Conservation (phyloP, 352 stramenopile genomes). For the Pythium folliculosum region DNA sequence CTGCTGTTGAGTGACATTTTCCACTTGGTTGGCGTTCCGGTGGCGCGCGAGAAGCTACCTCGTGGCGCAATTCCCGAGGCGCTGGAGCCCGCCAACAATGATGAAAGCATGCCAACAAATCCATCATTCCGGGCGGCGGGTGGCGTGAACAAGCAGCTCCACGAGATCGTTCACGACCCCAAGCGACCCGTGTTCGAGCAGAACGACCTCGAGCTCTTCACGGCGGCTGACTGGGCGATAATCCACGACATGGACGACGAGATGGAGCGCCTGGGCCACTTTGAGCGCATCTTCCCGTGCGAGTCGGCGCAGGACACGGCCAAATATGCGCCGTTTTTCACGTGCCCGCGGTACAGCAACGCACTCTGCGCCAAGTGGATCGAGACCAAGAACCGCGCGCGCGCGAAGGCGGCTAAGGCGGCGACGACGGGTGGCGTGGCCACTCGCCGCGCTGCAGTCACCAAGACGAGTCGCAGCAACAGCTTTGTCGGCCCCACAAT, state of each 20-base stretch:
- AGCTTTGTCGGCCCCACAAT: background rate
- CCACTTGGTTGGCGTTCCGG: slow-evolving; percentile 70
- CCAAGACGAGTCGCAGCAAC: slow-evolving; percentile 18
- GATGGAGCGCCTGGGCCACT: slow-evolving; percentile 65
- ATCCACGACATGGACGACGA: slow-evolving; percentile 74
- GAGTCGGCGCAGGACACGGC: slow-evolving; percentile 20
- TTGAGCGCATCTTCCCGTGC: slow-evolving; percentile 69
- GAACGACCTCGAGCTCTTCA: slow-evolving; percentile 57
- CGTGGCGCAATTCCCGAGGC: slow-evolving; percentile 28
- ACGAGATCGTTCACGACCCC: slow-evolving; percentile 57
- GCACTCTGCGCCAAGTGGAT: slow-evolving; percentile 65
- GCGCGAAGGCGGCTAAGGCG: background rate
- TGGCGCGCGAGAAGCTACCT: slow-evolving; percentile 38
- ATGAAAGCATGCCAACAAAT: background rate
- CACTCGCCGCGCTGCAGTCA: background rate
- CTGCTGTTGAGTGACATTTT: slow-evolving; percentile 82
- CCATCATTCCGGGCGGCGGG: slow-evolving; percentile 3
- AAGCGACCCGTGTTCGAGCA: slow-evolving; percentile 43
- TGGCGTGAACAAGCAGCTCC: slow-evolving; percentile 48
- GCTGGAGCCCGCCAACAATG: slow-evolving; percentile 3
- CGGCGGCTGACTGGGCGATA: slow-evolving; percentile 55
- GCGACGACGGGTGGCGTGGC: background rate
- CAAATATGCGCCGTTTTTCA: slow-evolving; percentile 53
- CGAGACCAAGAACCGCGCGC: slow-evolving; percentile 32
- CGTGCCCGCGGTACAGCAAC: slow-evolving; percentile 61